Base-by-base conservation (phyloP, 192 early-diverging fungal species). In the Lobosporangium transversale region DNA sequence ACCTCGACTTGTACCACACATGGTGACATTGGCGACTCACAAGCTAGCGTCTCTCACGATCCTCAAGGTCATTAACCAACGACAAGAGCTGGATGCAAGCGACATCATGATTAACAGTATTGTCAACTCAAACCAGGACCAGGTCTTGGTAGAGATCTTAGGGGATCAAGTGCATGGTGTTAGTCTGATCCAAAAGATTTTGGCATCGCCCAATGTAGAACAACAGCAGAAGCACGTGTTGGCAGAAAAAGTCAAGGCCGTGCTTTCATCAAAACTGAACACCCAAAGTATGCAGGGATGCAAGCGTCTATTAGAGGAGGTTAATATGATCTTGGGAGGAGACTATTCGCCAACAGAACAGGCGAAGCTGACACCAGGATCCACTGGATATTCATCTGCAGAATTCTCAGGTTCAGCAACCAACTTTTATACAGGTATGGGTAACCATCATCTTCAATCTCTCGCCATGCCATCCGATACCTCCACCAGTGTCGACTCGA, bases 11-110 rank as follows among this genome's bases (percentile, higher is more conserved):
- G 88, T 84, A 5, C 89, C 90, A 27, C 90, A 96, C 58, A 75
- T 99, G 70, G 82, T 88, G 2, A 83, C 87, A 18, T 81, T 99
- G 32, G 94, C 92, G 37, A 91, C 91, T 9, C 94, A 97, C 81
- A 99, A 99, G 81, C 81, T 99, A 29, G 95, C 94, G 30, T 90
- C 90, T 4, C 62, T 90, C 15, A 92, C 92, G 0, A 83, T 98
- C 51, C 83, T 94, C 60, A 97, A 97, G 79, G 79, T 99, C 51
- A 91, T 96, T 40, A 94, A 94, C 68, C 97, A 98, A 81, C 62
- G 91, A 30, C 82, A 89, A 32, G 97, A 99, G 78, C 85, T 92
- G 32, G 93, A 96, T 44, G 97, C 96, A 15, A 92, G 95, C 55
- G 91, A 94, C 6, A 59, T 90, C 31, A 81, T 98, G 35, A 82